phyloP scores from a whole-genome alignment of 352 stramenopile genomes.

The Phytopythium helicoides region DNA sequence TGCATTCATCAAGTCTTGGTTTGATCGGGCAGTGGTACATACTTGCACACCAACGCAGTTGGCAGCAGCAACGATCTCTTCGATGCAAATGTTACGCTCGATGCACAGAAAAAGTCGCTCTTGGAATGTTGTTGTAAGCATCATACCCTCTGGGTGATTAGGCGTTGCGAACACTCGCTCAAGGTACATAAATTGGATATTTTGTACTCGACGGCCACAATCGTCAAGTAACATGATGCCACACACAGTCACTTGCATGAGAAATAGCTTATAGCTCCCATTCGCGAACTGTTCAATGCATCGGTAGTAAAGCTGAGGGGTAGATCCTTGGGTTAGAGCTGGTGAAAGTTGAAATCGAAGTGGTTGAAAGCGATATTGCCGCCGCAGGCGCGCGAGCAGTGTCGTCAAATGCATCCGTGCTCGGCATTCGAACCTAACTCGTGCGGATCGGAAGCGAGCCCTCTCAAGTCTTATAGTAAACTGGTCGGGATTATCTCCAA shows the following conservation, averaged over 20 bases:
- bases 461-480: conserved; percentile 66
- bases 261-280: conserved; percentile 46
- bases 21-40: conserved; percentile 13
- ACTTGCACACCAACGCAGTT: conserved; percentile 41
- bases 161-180: conserved; percentile 37
- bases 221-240: conserved; percentile 61
- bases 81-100: conserved; percentile 56
- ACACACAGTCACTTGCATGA: conserved; percentile 45
- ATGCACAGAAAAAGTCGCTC: conserved; percentile 68
- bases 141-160: conserved; percentile 50
- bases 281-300: conserved; percentile 74
- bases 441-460: conserved; percentile 49
- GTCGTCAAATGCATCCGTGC: conserved; percentile 56
- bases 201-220: conserved; percentile 32
- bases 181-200: conserved; percentile 57
- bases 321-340: conserved; percentile 2
- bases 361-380: conserved; percentile 35
- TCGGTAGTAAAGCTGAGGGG: conserved; percentile 33
- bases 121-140: conserved; percentile 58
- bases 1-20: conserved; percentile 41
- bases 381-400: conserved; percentile 43
- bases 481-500: conserved; percentile 41
- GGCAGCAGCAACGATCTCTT: conserved; percentile 48
- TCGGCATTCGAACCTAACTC: conserved; percentile 55
- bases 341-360: conserved; percentile 29